These are phyloP conservation scores for Calonectria multiphialidica DNA, from an alignment of 2,329 filamentous ascomycete species.

Conservation along the genomic window DNA sequence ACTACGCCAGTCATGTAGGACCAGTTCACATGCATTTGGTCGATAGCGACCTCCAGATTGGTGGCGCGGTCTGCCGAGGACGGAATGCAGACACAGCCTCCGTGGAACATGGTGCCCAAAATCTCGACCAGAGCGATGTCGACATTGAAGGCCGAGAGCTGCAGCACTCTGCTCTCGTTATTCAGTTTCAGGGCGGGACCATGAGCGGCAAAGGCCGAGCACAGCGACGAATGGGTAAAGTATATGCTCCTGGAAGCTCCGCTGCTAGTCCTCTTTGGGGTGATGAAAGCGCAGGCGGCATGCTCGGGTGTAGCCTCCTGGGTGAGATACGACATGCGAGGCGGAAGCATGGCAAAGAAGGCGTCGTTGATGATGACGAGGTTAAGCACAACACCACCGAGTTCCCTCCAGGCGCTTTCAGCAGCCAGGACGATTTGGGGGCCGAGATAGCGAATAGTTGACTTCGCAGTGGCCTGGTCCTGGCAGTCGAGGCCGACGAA, in stretches of 20 bases:
- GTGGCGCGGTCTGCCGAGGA: conserved; percentile 61
- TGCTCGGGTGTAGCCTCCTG: conserved; percentile 56
- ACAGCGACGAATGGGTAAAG: conserved; percentile 70
- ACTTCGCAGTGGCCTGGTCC: conserved; percentile 55
- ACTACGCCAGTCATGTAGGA: conserved; percentile 70
- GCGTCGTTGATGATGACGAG: conserved; percentile 57
- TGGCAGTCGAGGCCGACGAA: conserved; percentile 63
- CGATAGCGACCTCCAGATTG: conserved; percentile 63
- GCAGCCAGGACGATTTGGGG: conserved; percentile 59
- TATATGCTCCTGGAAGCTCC: conserved; percentile 68
- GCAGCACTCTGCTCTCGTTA: conserved; percentile 65
- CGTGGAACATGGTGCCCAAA: conserved; percentile 64
- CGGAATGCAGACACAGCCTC: conserved; percentile 71
- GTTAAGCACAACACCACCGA: conserved; percentile 54
- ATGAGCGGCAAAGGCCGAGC: conserved; percentile 65
- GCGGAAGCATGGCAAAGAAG: conserved; percentile 52
- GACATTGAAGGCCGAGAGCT: conserved; percentile 66
- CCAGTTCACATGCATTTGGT: conserved; percentile 63
- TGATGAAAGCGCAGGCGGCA: conserved; percentile 72
- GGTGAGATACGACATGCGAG: conserved; percentile 44
- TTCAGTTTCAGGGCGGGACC: conserved; percentile 62
- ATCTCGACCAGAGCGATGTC: conserved; percentile 66
- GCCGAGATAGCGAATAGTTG: conserved; percentile 57
- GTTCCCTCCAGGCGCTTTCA: conserved; percentile 54
- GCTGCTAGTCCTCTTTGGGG: conserved; percentile 57